phyloP scores from a whole-genome alignment of 2,329 filamentous ascomycete species.

The Pseudogymnoascus sp. region DNA sequence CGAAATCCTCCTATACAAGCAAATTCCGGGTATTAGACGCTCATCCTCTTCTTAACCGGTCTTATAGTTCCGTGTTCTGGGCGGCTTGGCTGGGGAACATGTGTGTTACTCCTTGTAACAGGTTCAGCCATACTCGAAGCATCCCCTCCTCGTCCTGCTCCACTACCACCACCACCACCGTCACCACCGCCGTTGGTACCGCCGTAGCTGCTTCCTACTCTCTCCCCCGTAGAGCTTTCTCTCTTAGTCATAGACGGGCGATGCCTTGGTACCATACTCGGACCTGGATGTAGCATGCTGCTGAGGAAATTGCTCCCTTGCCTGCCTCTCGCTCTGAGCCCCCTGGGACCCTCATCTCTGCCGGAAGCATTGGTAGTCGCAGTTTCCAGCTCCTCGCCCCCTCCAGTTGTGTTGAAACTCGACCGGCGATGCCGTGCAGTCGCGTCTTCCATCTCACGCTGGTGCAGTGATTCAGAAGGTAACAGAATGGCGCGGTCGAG shows the following conservation, averaged over 20 bases:
- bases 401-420: slow-evolving; percentile 6
- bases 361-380: background rate
- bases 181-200: background rate
- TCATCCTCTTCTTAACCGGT: background rate
- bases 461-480: slow-evolving; percentile 56
- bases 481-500: slow-evolving; percentile 64
- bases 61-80: background rate
- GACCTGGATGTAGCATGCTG: slow-evolving; percentile 27
- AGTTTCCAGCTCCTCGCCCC: background rate
- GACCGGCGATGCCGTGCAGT: slow-evolving; percentile 1
- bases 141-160: background rate
- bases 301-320: slow-evolving; percentile 22
- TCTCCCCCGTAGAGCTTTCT: background rate
- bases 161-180: background rate
- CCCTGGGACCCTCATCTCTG: background rate
- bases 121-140: background rate
- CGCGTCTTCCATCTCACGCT: slow-evolving; percentile 47
- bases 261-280: slow-evolving; percentile 11
- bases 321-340: background rate
- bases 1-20: background rate
- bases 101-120: slow-evolving; percentile 5
- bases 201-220: background rate
- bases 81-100: slow-evolving; percentile 1
- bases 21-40: background rate
- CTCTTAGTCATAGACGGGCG: background rate